Percentiles rank a stretch among this genome's conserved stretches.
phyloP scores from a whole-genome alignment of 306 rosid genomes.

The Mimosa bimucronata region DNA sequence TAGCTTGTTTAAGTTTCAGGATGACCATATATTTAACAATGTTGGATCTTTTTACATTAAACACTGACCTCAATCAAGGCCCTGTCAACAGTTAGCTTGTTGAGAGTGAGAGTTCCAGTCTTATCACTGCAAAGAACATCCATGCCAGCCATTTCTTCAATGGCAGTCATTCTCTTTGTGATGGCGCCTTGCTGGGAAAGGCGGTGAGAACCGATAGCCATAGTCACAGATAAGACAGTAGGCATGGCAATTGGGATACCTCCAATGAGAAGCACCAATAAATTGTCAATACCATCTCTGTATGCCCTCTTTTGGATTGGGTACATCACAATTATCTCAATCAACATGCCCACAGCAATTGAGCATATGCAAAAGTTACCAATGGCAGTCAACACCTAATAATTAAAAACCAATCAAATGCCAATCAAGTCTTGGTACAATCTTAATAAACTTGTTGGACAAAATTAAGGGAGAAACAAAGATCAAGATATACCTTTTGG shows the following conservation, averaged over 20 bases:
- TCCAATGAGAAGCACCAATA: slow-evolving; percentile 89
- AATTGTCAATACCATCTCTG: slow-evolving; percentile 90
- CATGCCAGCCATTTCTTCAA: slow-evolving; percentile 98
- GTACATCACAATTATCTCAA: slow-evolving; percentile 81
- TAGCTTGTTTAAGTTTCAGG: not conserved
- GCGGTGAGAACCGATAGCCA: slow-evolving; percentile 95
- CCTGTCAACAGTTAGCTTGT: slow-evolving; percentile 88
- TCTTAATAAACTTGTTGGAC: not conserved
- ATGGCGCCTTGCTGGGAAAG: slow-evolving; percentile 90
- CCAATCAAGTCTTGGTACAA: slow-evolving; percentile 10
- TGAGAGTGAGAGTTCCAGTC: slow-evolving; percentile 95
- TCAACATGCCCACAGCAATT: slow-evolving; percentile 78
- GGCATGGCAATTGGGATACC: slow-evolving; percentile 99
- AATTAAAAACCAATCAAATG: slow-evolving; percentile 26
- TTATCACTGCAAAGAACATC: slow-evolving; percentile 96
- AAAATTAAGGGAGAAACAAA: not conserved
- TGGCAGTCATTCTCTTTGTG: slow-evolving; percentile 97
- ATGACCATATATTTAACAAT: not conserved
- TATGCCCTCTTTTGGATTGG: slow-evolving; percentile 75
- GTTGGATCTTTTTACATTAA: not conserved
- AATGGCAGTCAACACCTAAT: slow-evolving; percentile 86
- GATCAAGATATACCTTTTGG: slow-evolving; percentile 63
- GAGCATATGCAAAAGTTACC: slow-evolving; percentile 96
- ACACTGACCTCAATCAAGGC: slow-evolving; percentile 70
- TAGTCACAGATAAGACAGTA: slow-evolving; percentile 89